Percentiles rank a stretch among this genome's conserved stretches.
Evolutionary conservation across 2,329 filamentous ascomycete genomes (phyloP).

Genomic region (Fusarium decemcellulare): DNA sequence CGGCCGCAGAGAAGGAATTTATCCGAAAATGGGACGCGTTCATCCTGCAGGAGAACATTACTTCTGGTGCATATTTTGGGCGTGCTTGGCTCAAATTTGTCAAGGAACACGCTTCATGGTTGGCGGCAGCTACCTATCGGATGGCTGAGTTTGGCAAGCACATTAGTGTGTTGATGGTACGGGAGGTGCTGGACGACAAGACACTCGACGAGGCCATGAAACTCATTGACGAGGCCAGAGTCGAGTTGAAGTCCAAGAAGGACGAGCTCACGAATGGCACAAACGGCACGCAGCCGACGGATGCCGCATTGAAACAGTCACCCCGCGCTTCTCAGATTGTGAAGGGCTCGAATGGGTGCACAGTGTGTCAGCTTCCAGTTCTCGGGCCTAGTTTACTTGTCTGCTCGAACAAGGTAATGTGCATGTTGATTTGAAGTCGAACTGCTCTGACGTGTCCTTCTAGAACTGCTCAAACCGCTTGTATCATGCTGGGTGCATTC

Average conservation of each 20-base stretch:
- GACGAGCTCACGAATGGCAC: slow-evolving; percentile 24
- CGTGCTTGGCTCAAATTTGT: slow-evolving; percentile 67
- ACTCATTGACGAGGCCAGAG: slow-evolving; percentile 60
- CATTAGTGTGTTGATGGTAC: slow-evolving; percentile 63
- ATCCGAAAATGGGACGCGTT: slow-evolving; percentile 72
- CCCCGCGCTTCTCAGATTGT: slow-evolving; percentile 54
- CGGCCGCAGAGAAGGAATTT: slow-evolving; percentile 68
- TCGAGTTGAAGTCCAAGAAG: slow-evolving; percentile 36
- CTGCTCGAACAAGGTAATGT: slow-evolving; percentile 65
- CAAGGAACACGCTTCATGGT: slow-evolving; percentile 65
- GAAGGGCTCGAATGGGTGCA: slow-evolving; percentile 62
- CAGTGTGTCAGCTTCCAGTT: slow-evolving; percentile 63
- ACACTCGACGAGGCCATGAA: slow-evolving; percentile 59
- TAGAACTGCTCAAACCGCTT: slow-evolving; percentile 61
- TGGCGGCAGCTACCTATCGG: slow-evolving; percentile 63
- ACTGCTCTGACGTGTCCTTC: slow-evolving; percentile 28
- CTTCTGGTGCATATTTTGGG: slow-evolving; percentile 66
- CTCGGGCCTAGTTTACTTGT: slow-evolving; percentile 63
- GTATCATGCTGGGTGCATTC: slow-evolving; percentile 65
- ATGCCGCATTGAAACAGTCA: slow-evolving; percentile 45
- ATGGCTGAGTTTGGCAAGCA: slow-evolving; percentile 71
- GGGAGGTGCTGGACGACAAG: slow-evolving; percentile 61
- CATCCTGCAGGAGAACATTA: slow-evolving; percentile 65
- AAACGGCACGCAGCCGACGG: slow-evolving; percentile 25
- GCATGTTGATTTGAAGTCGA: background rate